Evolutionary conservation across 176 grass and related monocot genomes (phyloP), one percentile per base, ranked within the genome.

Genomic region (Otatea glauca): DNA sequence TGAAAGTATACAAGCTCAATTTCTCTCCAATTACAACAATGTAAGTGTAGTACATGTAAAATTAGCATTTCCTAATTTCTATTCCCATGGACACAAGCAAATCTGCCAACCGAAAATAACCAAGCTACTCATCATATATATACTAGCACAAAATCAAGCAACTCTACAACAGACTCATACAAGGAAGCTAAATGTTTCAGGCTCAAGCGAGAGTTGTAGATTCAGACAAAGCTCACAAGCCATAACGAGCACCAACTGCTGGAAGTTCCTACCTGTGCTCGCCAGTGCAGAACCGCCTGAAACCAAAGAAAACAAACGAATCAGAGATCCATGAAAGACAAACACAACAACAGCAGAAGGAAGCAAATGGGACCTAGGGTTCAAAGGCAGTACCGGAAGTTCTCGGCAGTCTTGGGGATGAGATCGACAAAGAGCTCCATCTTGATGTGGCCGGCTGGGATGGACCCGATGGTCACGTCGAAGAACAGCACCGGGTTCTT

Each of bases 401-500:
- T 98, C 89, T 98, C 93, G 11, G 93, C 93, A 47, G 96, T 91
- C 86, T 90, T 98, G 68, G 96, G 93, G 74, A 88, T 38, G 81
- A 98, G 68, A 79, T 98, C 96, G 21, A 91, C 93, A 51, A 98
- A 98, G 71, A 98, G 91, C 84, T 98, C 96, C 96, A 98, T 98
- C 93, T 98, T 98, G 91, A 98, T 94, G 67, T 93, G 96, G 16
- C 91, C 93, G 9, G 96, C 93, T 24, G 96, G 93, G 77, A 98
- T 98, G 85, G 96, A 93, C 3, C 96, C 96, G 65, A 98, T 98
- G 55, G 96, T 98, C 21, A 98, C 96, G 72, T 96, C 93, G 82
- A 98, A 98, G 93, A 98, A 98, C 29, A 95, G 91, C 67, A 98
- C 84, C 38, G 96, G 93, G 80, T 98, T 98, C 86, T 98, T 98